Conservation (phyloP, 441 rosid species). For the Syzygium syzygioides region DNA sequence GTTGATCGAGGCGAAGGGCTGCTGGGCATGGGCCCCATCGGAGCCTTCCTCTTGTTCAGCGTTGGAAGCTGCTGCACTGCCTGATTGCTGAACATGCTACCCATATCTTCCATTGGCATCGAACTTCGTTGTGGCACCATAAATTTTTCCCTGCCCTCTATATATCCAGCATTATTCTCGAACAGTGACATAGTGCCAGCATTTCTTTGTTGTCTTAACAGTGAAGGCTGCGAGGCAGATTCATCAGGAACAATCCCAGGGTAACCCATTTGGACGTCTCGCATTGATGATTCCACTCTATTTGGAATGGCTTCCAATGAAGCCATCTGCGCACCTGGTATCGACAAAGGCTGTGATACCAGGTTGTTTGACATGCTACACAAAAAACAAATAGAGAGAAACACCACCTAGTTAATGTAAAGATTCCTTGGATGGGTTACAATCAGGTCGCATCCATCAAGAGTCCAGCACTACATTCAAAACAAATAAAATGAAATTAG, state of each 20-base stretch:
- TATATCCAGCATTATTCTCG: neutral
- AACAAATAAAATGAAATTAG: neutral
- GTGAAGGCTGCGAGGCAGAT: slow-evolving; percentile 17
- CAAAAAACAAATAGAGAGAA: slow-evolving; percentile 11
- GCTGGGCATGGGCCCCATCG: slow-evolving; percentile 31
- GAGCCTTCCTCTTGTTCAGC: slow-evolving; percentile 51
- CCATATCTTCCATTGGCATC: slow-evolving; percentile 22
- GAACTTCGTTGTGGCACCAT: slow-evolving; percentile 20
- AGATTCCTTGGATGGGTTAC: slow-evolving; percentile 1
- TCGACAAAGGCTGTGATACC: slow-evolving; percentile 35
- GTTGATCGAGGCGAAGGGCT: slow-evolving; percentile 25
- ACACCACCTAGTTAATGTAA: slow-evolving; percentile 14
- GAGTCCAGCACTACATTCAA: neutral
- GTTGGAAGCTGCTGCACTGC: slow-evolving; percentile 35
- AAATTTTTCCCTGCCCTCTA: neutral
- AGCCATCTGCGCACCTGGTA: slow-evolving; percentile 32
- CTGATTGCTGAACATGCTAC: slow-evolving; percentile 23
- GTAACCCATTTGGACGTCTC: slow-evolving; percentile 25
- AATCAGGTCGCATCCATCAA: neutral
- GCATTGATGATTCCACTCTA: slow-evolving; percentile 19
- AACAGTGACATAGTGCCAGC: neutral
- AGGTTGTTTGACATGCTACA: slow-evolving; percentile 48
- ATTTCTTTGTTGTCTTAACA: slow-evolving; percentile 23
- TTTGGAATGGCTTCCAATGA: slow-evolving; percentile 32
- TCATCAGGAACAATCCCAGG: slow-evolving; percentile 11